These are phyloP conservation scores for Pseudocercospora macadamiae DNA, from an alignment of 2,329 filamentous ascomycete genomes.

Conservation along the genomic window DNA sequence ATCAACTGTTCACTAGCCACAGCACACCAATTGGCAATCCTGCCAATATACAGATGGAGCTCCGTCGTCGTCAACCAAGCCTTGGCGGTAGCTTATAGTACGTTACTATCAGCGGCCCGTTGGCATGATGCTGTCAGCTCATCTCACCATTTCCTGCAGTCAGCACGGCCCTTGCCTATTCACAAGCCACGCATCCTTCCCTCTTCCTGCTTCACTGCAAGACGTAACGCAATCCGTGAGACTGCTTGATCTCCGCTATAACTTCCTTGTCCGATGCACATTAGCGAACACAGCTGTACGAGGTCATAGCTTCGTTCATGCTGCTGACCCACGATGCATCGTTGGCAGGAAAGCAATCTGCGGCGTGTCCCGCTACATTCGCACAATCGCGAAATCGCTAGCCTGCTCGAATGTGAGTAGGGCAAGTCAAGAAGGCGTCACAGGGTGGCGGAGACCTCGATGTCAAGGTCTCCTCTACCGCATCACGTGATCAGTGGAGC, in stretches of 20 bases:
- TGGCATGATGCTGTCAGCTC: background rate
- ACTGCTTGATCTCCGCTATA: background rate
- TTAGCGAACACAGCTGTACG: background rate
- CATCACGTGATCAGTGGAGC: too few relatives aligned
- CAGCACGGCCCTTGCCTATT: slow-evolving; percentile 1
- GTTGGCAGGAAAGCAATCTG: background rate
- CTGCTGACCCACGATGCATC: background rate
- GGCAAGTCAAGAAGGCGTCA: too few relatives aligned
- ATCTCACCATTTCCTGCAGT: slow-evolving; percentile 1
- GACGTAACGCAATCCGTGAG: background rate
- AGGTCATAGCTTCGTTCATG: background rate
- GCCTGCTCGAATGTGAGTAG: background rate
- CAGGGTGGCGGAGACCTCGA: too few relatives aligned
- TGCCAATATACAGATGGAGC: background rate
- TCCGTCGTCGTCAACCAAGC: slow-evolving; percentile 4
- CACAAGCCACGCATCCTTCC: background rate
- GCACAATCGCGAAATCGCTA: background rate
- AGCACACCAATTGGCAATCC: background rate
- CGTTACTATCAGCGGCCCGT: background rate
- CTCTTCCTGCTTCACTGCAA: background rate
- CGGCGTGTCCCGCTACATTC: background rate
- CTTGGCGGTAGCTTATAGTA: slow-evolving; percentile 4
- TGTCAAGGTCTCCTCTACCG: too few relatives aligned
- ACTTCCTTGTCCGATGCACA: background rate
- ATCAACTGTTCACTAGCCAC: background rate